Evolutionary conservation across 2,329 filamentous ascomycete genomes (phyloP).

Genomic region (Colletotrichum horii): DNA sequence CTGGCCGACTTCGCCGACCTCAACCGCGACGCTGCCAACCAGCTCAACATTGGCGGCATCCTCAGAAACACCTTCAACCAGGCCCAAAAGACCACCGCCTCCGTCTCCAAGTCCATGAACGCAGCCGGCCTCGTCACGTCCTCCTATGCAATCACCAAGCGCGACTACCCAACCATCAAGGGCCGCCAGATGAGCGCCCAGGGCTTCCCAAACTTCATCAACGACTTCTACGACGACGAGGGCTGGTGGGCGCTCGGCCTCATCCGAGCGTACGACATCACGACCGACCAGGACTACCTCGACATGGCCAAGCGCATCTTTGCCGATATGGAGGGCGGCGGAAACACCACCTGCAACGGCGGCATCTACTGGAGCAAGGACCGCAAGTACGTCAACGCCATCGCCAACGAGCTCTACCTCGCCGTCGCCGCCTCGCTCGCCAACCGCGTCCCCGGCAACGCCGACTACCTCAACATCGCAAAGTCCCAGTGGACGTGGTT

Average conservation of each 20-base stretch:
- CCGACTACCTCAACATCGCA: conserved; percentile 54
- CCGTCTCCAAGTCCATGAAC: conserved; percentile 42
- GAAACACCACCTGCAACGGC: conserved; percentile 53
- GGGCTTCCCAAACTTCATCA: conserved; percentile 48
- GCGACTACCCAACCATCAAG: conserved; percentile 31
- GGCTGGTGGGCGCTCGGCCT: conserved; percentile 69
- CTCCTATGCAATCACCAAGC: conserved; percentile 36
- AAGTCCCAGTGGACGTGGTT: conserved; percentile 60
- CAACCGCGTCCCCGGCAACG: conserved; percentile 45
- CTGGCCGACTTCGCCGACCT: conserved; percentile 59
- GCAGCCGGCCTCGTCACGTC: conserved; percentile 41
- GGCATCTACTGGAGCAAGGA: conserved; percentile 64
- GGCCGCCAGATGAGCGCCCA: conserved; percentile 23
- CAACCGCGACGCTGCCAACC: conserved; percentile 35
- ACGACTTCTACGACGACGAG: conserved; percentile 64
- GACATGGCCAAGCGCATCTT: conserved; percentile 58
- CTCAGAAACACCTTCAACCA: conserved; percentile 51
- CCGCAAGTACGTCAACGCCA: conserved; percentile 56
- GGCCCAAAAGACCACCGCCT: conserved; percentile 45
- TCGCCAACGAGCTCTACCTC: conserved; percentile 64
- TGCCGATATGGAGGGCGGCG: conserved; percentile 58
- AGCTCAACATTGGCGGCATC: conserved; percentile 42
- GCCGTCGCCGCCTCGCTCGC: conserved; percentile 58
- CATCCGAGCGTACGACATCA: conserved; percentile 62
- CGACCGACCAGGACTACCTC: conserved; percentile 56